Percentiles rank a stretch among this genome's conserved stretches.
phyloP scores from a whole-genome alignment of 2,329 filamentous ascomycete genomes.

The Hymenoscyphus fraxineus region DNA sequence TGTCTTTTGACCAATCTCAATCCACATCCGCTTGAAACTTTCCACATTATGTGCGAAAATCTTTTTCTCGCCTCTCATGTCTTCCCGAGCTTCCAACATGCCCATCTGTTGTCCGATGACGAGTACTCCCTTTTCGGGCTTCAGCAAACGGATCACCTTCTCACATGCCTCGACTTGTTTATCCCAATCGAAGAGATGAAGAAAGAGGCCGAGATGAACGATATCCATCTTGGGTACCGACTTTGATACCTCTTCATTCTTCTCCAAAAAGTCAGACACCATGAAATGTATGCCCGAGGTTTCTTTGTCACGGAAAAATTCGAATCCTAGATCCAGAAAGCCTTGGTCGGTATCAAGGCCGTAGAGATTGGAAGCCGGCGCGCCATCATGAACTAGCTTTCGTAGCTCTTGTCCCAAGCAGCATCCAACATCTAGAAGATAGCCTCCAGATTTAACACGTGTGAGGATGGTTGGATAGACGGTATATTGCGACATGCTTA shows the following conservation, averaged over 20 bases:
- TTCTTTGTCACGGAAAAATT: slow-evolving; percentile 37
- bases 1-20: slow-evolving; percentile 22
- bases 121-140: slow-evolving; percentile 18
- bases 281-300: slow-evolving; percentile 34
- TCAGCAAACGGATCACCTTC: slow-evolving; percentile 18
- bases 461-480: slow-evolving; percentile 18
- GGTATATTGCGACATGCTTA: slow-evolving; percentile 11
- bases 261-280: slow-evolving; percentile 35
- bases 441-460: slow-evolving; percentile 15
- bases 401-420: slow-evolving; percentile 40
- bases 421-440: slow-evolving; percentile 39
- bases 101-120: slow-evolving; percentile 18
- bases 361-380: slow-evolving; percentile 30
- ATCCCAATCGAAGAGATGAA: slow-evolving; percentile 42
- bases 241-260: slow-evolving; percentile 29
- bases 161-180: slow-evolving; percentile 30
- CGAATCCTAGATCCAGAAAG: slow-evolving; percentile 38
- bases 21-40: slow-evolving; percentile 25
- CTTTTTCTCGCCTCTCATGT: neutral
- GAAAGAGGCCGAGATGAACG: slow-evolving; percentile 40
- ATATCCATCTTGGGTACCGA: slow-evolving; percentile 40
- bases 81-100: slow-evolving; percentile 11
- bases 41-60: slow-evolving; percentile 21
- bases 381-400: slow-evolving; percentile 37
- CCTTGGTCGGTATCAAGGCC: slow-evolving; percentile 34